Evolutionary conservation across 176 grass and related monocot species (phyloP), one percentile per base, ranked within the genome.

Genomic region (Echinochloa phyllopogon): DNA sequence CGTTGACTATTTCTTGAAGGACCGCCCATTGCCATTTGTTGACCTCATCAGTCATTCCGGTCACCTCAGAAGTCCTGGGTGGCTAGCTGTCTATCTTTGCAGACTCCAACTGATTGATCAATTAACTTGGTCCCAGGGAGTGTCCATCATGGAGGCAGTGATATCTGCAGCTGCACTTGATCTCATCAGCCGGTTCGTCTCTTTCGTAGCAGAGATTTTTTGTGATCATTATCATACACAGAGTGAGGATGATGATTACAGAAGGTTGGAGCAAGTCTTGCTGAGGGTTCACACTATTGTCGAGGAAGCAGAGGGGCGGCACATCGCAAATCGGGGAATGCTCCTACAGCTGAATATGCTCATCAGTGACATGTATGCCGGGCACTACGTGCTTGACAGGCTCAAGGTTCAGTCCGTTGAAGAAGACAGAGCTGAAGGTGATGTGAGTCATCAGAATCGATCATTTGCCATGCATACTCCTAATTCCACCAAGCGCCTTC

Each of bases 111-210:
- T 33, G 29, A 33, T 38, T n/a, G 23, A n/a, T 41, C 23, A 33
- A n/a, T 41, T 16, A 33, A 79, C 41, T 48, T 68, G 15, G 23
- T 89, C 58, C 7, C 21, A 59, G 53, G 41, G 50, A 55, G 40
- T 48, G 45, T 18, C 66, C 39, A 65, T 6, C 59, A 60, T 63
- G 62, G 81, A 89, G 5, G 55, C 41, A 21, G 43, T 60, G 21
- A 82, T 86, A 51, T 81, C 77, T 47, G 77, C 64, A 47, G 71
- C 64, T 3, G 17, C 14, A 3, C 15, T 72, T 25, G 77, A 89
- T 44, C 78, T 89, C 3, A 25, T 72, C 23, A 82, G 88, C 71
- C 72, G 65, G 0, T 78, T 90, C 72, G 57, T 90, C 65, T 86
- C 78, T 36, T 86, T 82, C n/a, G 3, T 89, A 15, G 52, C 5